A percentile compares a stretch with the other conserved stretches of the same genome.
phyloP scores from a whole-genome alignment of 1,284 basidiomycete genomes.

The Peniophora sp. region DNA sequence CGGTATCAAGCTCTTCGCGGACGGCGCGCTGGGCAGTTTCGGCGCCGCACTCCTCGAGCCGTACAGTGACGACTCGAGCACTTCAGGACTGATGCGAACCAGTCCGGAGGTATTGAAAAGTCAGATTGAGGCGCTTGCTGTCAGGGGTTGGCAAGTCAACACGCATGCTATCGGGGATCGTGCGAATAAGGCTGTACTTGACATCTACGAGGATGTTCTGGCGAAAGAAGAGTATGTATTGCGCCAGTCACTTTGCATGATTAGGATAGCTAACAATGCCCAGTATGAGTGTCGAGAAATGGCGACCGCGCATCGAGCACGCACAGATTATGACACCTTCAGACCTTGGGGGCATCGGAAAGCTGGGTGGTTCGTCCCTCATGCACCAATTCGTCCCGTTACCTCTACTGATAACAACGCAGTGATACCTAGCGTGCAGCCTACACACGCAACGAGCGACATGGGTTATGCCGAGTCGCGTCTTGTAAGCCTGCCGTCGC shows the following conservation, averaged over 20 bases:
- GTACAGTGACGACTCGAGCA: constrained; percentile 73
- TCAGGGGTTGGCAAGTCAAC: constrained; percentile 67
- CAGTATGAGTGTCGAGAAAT: constrained; percentile 27
- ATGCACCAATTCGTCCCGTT: too few relatives aligned
- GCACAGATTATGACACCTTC: constrained; percentile 75
- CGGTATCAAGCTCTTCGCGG: constrained; percentile 78
- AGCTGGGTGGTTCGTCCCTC: constrained; percentile 68
- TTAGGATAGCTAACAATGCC: constrained; percentile 6
- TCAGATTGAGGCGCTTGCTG: constrained; percentile 58
- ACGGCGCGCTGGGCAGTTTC: constrained; percentile 86
- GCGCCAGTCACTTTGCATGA: neutral
- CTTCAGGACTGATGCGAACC: constrained; percentile 61
- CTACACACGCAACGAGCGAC: constrained; percentile 88
- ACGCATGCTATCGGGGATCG: constrained; percentile 90
- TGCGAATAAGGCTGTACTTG: constrained; percentile 75
- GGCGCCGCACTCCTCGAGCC: constrained; percentile 84
- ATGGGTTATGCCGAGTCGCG: constrained; percentile 87
- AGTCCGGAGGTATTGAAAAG: constrained; percentile 43
- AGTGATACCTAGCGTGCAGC: constrained; percentile 92
- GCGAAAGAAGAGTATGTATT: constrained; percentile 15
- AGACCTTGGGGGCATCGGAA: constrained; percentile 65
- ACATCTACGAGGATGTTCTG: constrained; percentile 64
- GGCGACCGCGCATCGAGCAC: constrained; percentile 82
- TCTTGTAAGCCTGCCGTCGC: constrained; percentile 37
- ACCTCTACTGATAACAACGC: constrained; percentile 6